Evolutionary conservation across 352 stramenopile species (phyloP).

Genomic region (Phytophthora rubi): DNA sequence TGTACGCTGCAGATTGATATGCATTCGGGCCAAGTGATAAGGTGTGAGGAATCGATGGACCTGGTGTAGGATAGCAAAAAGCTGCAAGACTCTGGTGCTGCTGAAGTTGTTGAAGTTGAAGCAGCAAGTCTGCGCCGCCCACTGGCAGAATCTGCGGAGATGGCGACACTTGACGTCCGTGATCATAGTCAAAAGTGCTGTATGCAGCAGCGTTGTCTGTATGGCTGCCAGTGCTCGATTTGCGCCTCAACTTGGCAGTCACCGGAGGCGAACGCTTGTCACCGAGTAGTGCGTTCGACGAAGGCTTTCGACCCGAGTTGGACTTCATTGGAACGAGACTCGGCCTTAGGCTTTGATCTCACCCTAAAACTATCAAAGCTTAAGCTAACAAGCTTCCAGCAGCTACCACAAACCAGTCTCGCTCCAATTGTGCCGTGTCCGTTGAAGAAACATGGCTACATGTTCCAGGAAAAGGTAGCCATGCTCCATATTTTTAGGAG

Average conservation of each 20-base stretch:
- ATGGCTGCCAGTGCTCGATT: slow-evolving; percentile 12
- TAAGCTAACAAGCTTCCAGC: not conserved
- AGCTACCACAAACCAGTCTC: not conserved
- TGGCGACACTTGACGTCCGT: slow-evolving; percentile 15
- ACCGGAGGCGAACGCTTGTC: slow-evolving; percentile 26
- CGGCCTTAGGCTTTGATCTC: not conserved
- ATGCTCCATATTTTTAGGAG: slow-evolving; percentile 17
- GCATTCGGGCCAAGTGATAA: slow-evolving; percentile 23
- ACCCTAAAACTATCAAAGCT: not conserved
- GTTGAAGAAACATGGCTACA: slow-evolving; percentile 19
- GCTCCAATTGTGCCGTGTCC: slow-evolving; percentile 13
- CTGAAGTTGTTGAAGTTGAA: slow-evolving; percentile 60
- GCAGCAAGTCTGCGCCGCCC: slow-evolving; percentile 40
- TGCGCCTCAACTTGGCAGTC: slow-evolving; percentile 27
- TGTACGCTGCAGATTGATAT: slow-evolving; percentile 21
- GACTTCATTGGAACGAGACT: slow-evolving; percentile 23
- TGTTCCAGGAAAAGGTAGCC: slow-evolving; percentile 4
- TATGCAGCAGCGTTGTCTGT: slow-evolving; percentile 4
- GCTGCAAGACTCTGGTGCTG: slow-evolving; percentile 42
- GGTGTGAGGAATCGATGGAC: slow-evolving; percentile 23
- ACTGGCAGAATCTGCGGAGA: slow-evolving; percentile 25
- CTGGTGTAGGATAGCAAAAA: slow-evolving; percentile 41
- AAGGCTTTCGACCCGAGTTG: slow-evolving; percentile 26
- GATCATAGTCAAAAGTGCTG: slow-evolving; percentile 26
- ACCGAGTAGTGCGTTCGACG: slow-evolving; percentile 25